A percentile compares a stretch with the other conserved stretches of the same genome.
Evolutionary conservation across 768 basidiomycete genomes (phyloP).

Genomic region (Lactarius indigo): DNA sequence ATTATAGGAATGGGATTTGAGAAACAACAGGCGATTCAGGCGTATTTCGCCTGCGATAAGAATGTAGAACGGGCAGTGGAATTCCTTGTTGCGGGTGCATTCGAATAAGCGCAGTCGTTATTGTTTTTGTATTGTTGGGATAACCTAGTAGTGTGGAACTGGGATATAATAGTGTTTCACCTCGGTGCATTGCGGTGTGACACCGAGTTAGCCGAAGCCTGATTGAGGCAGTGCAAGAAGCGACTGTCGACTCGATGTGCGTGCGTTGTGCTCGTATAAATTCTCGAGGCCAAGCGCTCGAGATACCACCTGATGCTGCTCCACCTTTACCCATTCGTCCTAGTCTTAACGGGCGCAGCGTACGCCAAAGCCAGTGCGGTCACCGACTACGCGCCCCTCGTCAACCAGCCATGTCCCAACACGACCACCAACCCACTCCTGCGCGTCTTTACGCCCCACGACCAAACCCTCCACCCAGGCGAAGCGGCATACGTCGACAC

Average conservation of each 20-base stretch:
- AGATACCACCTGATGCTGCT: not conserved
- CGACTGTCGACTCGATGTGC: not conserved
- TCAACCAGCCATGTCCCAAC: constrained; percentile 50
- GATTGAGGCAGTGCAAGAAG: not conserved
- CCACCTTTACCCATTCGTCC: not conserved
- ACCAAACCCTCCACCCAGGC: constrained; percentile 47
- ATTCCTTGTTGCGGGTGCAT: not conserved
- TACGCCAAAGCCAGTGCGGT: constrained; percentile 26
- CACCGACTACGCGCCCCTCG: constrained; percentile 50
- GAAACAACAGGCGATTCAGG: not conserved
- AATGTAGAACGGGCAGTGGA: not conserved
- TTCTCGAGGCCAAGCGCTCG: not conserved
- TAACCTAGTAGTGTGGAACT: not conserved
- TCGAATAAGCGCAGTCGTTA: not conserved
- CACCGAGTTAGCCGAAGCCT: not conserved
- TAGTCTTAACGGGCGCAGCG: not conserved
- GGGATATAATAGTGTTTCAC: not conserved
- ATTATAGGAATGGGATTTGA: not conserved
- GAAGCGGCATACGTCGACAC: constrained; percentile 47
- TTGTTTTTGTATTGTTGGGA: not conserved
- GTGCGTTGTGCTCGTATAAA: not conserved
- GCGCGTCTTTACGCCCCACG: constrained; percentile 48
- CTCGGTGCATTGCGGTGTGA: not conserved
- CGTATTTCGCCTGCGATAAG: not conserved
- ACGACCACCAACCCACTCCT: constrained; percentile 45